A percentile compares a stretch with the other conserved stretches of the same genome.
Evolutionary conservation across 2,329 filamentous ascomycete species (phyloP).

Genomic region (Mollisia scopiformis): DNA sequence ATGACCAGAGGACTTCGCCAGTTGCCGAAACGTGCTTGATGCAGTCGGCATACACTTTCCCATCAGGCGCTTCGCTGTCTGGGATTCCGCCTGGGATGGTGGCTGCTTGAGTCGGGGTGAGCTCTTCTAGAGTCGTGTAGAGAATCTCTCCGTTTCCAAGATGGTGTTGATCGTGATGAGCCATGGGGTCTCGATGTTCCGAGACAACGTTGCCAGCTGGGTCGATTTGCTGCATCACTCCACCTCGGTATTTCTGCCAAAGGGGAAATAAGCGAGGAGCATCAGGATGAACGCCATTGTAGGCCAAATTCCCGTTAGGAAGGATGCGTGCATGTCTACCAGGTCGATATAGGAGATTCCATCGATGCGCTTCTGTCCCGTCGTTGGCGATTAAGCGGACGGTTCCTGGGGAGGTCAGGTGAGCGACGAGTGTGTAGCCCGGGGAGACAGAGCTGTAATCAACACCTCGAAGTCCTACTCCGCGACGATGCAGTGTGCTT

Average conservation of each 20-base stretch:
- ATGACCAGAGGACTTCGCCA: slow-evolving; percentile 45
- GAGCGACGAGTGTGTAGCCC: slow-evolving; percentile 46
- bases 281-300: slow-evolving; percentile 45
- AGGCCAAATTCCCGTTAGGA: slow-evolving; percentile 46
- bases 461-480: slow-evolving; percentile 44
- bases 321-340: slow-evolving; percentile 49
- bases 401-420: slow-evolving; percentile 42
- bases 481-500: slow-evolving; percentile 45
- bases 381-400: slow-evolving; percentile 44
- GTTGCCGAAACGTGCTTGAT: slow-evolving; percentile 45
- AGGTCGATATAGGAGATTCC: slow-evolving; percentile 44
- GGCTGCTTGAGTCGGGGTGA: slow-evolving; percentile 40
- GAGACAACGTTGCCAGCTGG: slow-evolving; percentile 41
- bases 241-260: slow-evolving; percentile 49
- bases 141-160: slow-evolving; percentile 45
- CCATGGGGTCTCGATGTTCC: slow-evolving; percentile 44
- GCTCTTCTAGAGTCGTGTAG: slow-evolving; percentile 46
- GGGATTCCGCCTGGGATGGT: slow-evolving; percentile 45
- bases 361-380: slow-evolving; percentile 46
- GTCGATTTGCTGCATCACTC: slow-evolving; percentile 47
- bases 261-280: slow-evolving; percentile 44
- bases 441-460: slow-evolving; percentile 40
- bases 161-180: slow-evolving; percentile 50
- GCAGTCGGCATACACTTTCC: slow-evolving; percentile 44
- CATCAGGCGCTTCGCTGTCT: slow-evolving; percentile 41